Percentiles rank a stretch among this genome's conserved stretches.
Evolutionary conservation across 2,329 filamentous ascomycete genomes (phyloP).

Genomic region (Parastagonospora avenae): DNA sequence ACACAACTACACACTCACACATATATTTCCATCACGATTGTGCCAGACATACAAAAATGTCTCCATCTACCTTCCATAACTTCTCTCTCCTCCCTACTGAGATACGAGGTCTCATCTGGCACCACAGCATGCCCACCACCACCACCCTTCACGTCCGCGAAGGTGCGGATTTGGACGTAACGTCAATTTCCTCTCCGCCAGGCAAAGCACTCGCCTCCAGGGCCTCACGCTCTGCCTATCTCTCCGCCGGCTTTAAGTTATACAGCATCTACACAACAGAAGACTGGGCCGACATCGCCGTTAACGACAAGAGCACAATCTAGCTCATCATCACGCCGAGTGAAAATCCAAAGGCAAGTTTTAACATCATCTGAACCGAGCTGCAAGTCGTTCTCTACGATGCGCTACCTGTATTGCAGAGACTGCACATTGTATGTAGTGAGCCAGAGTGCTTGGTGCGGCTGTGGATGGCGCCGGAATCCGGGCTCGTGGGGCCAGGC

Average conservation of each 20-base stretch:
- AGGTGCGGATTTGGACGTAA: constrained; percentile 3
- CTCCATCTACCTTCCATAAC: not conserved
- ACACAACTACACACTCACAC: not conserved
- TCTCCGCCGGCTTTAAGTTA: constrained; percentile 1
- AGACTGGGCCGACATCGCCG: constrained; percentile 12
- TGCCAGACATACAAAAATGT: not conserved
- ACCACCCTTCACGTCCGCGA: constrained; percentile 1
- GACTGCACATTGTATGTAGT: constrained; percentile 13
- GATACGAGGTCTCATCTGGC: constrained; percentile 1
- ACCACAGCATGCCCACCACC: not conserved
- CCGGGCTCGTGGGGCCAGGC: constrained; percentile 15
- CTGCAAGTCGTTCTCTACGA: constrained; percentile 12
- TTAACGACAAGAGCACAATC: constrained; percentile 10
- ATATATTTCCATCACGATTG: not conserved
- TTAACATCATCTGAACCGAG: constrained; percentile 20
- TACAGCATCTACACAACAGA: constrained; percentile 9
- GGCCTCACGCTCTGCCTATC: constrained; percentile 9
- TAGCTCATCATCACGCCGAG: constrained; percentile 12
- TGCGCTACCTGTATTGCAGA: constrained; percentile 8
- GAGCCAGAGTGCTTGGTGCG: constrained; percentile 12
- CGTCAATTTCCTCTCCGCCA: constrained; percentile 9
- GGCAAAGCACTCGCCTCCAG: constrained; percentile 9
- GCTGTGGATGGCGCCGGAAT: constrained; percentile 18
- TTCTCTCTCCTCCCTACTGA: not conserved
- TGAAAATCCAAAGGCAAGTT: constrained; percentile 1